A percentile compares a stretch with the other conserved stretches of the same genome.
Conservation (phyloP, 345 rosid species). For the Angophora floribunda region DNA sequence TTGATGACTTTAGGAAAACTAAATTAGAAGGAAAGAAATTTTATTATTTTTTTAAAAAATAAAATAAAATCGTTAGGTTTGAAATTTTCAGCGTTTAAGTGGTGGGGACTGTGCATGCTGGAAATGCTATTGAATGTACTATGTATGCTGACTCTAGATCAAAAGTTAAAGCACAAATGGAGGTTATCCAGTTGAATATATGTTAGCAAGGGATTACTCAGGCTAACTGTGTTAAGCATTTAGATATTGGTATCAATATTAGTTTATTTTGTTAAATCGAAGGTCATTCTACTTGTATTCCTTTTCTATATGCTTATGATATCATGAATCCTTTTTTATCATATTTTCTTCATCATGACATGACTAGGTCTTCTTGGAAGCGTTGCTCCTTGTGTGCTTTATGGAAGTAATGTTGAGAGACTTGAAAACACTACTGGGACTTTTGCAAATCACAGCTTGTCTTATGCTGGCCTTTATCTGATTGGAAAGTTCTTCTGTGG, state of each 20-base stretch:
- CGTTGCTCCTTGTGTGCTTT: slow-evolving; percentile 74
- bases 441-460: slow-evolving; percentile 72
- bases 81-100: background rate
- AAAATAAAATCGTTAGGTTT: background rate
- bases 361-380: slow-evolving; percentile 83
- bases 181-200: background rate
- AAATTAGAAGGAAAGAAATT: background rate
- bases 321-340: background rate
- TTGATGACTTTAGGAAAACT: background rate
- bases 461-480: slow-evolving; percentile 65
- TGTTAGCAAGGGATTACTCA: background rate
- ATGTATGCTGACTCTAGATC: background rate
- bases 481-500: slow-evolving; percentile 57
- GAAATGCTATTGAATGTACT: background rate
- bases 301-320: background rate
- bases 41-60: background rate
- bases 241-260: background rate
- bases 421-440: slow-evolving; percentile 68
- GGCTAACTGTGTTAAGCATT: background rate
- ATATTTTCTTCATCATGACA: background rate
- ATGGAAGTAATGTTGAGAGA: slow-evolving; percentile 89
- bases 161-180: background rate
- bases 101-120: background rate
- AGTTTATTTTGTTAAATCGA: background rate
- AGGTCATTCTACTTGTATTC: background rate